Conservation (phyloP, 768 basidiomycete species). For the Terana coerulea region DNA sequence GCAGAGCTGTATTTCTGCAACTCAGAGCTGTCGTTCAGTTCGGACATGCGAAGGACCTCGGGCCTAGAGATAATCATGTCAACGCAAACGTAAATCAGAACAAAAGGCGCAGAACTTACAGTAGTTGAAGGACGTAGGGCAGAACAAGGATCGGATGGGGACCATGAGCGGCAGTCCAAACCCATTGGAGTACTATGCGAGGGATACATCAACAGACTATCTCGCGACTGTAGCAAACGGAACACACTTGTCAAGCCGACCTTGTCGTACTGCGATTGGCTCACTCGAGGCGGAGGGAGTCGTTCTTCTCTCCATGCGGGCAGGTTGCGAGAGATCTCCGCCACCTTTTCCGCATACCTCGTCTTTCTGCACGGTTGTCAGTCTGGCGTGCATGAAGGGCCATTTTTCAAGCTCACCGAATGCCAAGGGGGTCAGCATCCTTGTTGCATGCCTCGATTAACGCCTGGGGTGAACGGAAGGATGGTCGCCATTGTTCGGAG, state of each 20-base stretch:
- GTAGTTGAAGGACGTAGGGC: slow-evolving; percentile 70
- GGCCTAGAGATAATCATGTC: slow-evolving; percentile 47
- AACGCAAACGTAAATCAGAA: slow-evolving; percentile 2
- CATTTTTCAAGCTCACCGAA: slow-evolving; percentile 40
- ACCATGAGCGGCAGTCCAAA: slow-evolving; percentile 74
- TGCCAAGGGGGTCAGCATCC: slow-evolving; percentile 52
- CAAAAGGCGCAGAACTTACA: slow-evolving; percentile 44
- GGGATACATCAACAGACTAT: neutral
- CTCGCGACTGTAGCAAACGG: neutral
- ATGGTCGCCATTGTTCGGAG: slow-evolving; percentile 64
- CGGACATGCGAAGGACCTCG: slow-evolving; percentile 86
- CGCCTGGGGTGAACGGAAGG: slow-evolving; percentile 49
- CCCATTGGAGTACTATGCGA: slow-evolving; percentile 67
- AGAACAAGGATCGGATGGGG: slow-evolving; percentile 72
- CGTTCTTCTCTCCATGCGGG: slow-evolving; percentile 71
- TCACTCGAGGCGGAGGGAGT: slow-evolving; percentile 81
- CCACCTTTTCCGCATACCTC: slow-evolving; percentile 53
- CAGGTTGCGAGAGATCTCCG: slow-evolving; percentile 53
- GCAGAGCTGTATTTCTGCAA: slow-evolving; percentile 78
- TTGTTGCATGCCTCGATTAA: slow-evolving; percentile 54
- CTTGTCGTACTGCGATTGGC: slow-evolving; percentile 88
- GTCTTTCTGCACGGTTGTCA: slow-evolving; percentile 37
- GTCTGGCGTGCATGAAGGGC: slow-evolving; percentile 10
- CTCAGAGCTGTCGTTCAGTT: slow-evolving; percentile 82
- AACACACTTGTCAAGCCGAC: slow-evolving; percentile 75